These are phyloP conservation scores for Graphilbum fragrans DNA, from an alignment of 2,329 filamentous ascomycete genomes.

Conservation along the genomic window DNA sequence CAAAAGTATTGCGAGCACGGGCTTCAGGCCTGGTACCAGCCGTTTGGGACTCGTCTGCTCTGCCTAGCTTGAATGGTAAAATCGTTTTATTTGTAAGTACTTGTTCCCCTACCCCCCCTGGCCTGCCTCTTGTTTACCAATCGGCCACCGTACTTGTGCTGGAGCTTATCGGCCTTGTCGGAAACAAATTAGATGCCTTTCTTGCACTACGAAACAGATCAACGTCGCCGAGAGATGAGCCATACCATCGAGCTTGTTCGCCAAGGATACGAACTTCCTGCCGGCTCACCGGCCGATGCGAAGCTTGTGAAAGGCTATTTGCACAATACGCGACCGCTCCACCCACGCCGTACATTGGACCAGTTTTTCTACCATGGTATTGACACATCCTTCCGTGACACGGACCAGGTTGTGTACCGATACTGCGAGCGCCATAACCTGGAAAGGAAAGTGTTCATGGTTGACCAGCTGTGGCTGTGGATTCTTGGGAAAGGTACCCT, in stretches of 20 bases:
- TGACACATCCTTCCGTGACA: slow-evolving; percentile 45
- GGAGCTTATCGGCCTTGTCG: no score
- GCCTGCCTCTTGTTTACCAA: background rate
- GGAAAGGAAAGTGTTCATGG: slow-evolving; percentile 53
- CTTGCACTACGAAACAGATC: slow-evolving; percentile 50
- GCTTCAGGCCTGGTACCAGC: slow-evolving; percentile 7
- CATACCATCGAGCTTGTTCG: slow-evolving; percentile 28
- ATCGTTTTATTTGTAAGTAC: slow-evolving; percentile 22
- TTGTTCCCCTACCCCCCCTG: background rate
- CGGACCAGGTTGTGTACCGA: slow-evolving; percentile 52
- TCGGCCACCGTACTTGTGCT: background rate
- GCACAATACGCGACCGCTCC: slow-evolving; percentile 31
- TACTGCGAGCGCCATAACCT: slow-evolving; percentile 28
- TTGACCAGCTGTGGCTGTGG: slow-evolving; percentile 59
- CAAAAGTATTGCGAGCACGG: slow-evolving; percentile 16
- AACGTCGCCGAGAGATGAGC: slow-evolving; percentile 42
- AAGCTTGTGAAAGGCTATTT: slow-evolving; percentile 36
- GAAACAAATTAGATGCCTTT: slow-evolving; percentile 58
- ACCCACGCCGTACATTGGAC: slow-evolving; percentile 50
- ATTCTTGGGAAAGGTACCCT: slow-evolving; percentile 34
- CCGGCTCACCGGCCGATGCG: slow-evolving; percentile 23
- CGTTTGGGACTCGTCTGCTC: slow-evolving; percentile 17
- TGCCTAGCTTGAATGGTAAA: slow-evolving; percentile 17
- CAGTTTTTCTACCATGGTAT: slow-evolving; percentile 56
- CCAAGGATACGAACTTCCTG: slow-evolving; percentile 17